phyloP scores from a whole-genome alignment of 148 eudicot species.

The Diospyros lotus region DNA sequence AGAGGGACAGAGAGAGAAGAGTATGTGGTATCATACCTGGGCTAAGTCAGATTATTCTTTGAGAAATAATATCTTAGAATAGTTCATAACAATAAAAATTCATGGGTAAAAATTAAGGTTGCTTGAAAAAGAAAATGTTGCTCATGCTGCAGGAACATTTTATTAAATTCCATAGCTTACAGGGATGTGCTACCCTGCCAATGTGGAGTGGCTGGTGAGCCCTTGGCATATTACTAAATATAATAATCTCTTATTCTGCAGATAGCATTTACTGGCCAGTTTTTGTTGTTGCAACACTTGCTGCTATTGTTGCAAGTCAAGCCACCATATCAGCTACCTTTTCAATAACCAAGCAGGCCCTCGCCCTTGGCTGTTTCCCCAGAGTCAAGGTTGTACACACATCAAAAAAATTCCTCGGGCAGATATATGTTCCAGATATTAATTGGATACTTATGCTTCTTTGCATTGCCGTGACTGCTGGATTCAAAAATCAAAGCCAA shows the following conservation, averaged over 20 bases:
- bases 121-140: background rate
- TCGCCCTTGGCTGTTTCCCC: slow-evolving; percentile 93
- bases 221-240: background rate
- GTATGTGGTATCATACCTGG: background rate
- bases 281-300: slow-evolving; percentile 83
- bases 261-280: slow-evolving; percentile 91
- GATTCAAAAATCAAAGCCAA: slow-evolving; percentile 69
- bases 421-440: slow-evolving; percentile 75
- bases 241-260: slow-evolving; percentile 33
- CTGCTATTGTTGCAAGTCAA: slow-evolving; percentile 96
- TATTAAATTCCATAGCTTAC: background rate
- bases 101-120: background rate
- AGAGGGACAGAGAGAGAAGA: background rate
- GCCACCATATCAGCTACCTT: slow-evolving; percentile 97
- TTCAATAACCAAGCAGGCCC: slow-evolving; percentile 93
- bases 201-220: background rate
- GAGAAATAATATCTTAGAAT: background rate
- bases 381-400: slow-evolving; percentile 96
- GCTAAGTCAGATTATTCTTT: background rate
- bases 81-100: background rate
- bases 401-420: slow-evolving; percentile 78
- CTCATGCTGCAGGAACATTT: background rate
- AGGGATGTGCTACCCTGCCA: background rate
- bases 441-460: slow-evolving; percentile 82
- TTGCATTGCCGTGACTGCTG: slow-evolving; percentile 73